phyloP scores from a whole-genome alignment of 2,329 filamentous ascomycete genomes.

The Scytalidium lignicola region DNA sequence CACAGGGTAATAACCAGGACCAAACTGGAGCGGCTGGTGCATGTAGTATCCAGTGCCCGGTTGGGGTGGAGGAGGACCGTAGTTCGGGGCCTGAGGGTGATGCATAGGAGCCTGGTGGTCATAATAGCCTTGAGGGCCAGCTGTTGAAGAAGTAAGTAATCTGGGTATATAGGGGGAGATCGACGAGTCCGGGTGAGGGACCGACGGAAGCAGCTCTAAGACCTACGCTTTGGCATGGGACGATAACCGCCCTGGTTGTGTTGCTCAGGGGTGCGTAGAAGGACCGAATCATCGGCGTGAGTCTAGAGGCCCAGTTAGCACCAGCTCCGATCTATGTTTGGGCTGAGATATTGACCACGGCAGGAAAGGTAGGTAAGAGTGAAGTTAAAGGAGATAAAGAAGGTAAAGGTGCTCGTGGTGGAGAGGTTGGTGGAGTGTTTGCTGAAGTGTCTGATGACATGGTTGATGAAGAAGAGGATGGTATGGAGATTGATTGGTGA shows the following conservation, averaged over 20 bases:
- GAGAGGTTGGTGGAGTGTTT: too few relatives aligned
- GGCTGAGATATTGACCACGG: too few relatives aligned
- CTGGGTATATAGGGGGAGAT: constrained; percentile 32
- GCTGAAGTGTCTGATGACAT: too few relatives aligned
- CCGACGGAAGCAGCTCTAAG: constrained; percentile 38
- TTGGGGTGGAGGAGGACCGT: constrained; percentile 50
- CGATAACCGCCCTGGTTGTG: constrained; percentile 13
- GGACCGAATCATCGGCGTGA: constrained; percentile 89
- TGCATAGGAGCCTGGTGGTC: constrained; percentile 61
- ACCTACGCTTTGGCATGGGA: constrained; percentile 25
- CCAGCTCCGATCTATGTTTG: too few relatives aligned
- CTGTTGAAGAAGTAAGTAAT: neutral
- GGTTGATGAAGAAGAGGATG: too few relatives aligned
- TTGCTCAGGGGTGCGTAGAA: constrained; percentile 36
- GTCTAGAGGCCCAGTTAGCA: constrained; percentile 49
- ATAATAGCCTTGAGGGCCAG: constrained; percentile 42
- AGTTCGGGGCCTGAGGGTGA: constrained; percentile 44
- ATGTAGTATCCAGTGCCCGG: constrained; percentile 46
- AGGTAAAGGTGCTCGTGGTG: too few relatives aligned
- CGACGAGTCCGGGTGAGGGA: neutral
- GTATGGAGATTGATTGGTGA: too few relatives aligned
- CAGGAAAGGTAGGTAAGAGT: too few relatives aligned
- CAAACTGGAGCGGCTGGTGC: constrained; percentile 56
- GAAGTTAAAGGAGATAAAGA: too few relatives aligned
- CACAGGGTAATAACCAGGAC: constrained; percentile 75